Evolutionary conservation across 1,284 basidiomycete genomes (phyloP), one percentile per base, ranked within the genome.

Genomic region (Ceraceosorus bombacis): DNA sequence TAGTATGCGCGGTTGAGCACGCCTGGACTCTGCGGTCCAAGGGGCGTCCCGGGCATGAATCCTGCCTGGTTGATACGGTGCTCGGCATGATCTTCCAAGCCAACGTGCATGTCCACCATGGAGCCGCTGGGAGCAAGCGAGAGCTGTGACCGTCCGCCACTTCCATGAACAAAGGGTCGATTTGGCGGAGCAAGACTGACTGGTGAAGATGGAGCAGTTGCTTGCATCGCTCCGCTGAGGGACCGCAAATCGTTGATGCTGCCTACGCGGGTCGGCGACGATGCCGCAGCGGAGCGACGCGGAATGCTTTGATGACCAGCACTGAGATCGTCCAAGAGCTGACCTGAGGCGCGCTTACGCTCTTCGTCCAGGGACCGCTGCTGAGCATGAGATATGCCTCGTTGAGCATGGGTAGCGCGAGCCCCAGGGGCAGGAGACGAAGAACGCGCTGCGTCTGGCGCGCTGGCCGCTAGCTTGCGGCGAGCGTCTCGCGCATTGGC

Each of bases 71-170:
- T 62, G 52, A 70, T 40, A 5, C 68, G 68, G 38, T 72, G 70
- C 43, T 72, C 70, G 39, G 55, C 57, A 10, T 58, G 62, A 6
- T 68, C 63, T 49, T 69, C 70, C 41, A 79, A 64, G 4, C 72
- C 78, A 9, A 80, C 67, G 53, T 80, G 79, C 79, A 80, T 80
- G 54, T 80, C 78, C 61, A 79, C 65, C 78, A 80, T 80, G 27
- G 68, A 71, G 10, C 78, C 79, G 37, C 74, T 78, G 43, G 74
- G 74, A 43, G 78, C 75, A 41, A 78, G 71, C 15, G 78, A 79
- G 41, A 71, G 55, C 58, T 71, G 70, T 13, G 71, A 72, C 9
- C 64, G 53, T n/a, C 43, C 50, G 49, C 62, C 61, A 1, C 62
- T 52, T 36, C 51, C 39, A 0, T 55, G 53, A 9, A 67, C 62